These are phyloP conservation scores for Venustampulla echinocandica DNA, from an alignment of 495 filamentous ascomycete species.

Conservation along the genomic window DNA sequence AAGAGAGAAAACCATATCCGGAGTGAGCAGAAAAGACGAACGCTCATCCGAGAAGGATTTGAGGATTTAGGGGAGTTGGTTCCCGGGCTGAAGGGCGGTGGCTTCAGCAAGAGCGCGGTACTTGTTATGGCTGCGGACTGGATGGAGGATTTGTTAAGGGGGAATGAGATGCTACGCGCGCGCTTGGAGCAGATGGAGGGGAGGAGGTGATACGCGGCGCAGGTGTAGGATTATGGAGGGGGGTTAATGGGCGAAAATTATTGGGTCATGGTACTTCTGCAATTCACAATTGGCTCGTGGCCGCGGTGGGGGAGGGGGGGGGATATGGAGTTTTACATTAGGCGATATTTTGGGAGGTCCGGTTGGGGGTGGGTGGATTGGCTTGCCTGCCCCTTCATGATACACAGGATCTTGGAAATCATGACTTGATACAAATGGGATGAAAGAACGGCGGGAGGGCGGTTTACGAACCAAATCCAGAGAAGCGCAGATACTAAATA, in stretches of 20 bases:
- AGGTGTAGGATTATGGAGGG: no score
- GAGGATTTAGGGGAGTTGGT: slow-evolving; percentile 63
- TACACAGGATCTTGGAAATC: slow-evolving; percentile 12
- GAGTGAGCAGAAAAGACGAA: slow-evolving; percentile 80
- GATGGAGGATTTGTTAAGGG: slow-evolving; percentile 60
- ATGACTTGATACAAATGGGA: no score
- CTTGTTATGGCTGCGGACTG: slow-evolving; percentile 63
- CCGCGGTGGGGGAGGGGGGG: slow-evolving; percentile 1
- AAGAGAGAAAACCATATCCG: slow-evolving; percentile 83
- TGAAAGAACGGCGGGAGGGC: not conserved
- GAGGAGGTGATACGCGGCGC: slow-evolving; percentile 22
- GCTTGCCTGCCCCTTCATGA: slow-evolving; percentile 15
- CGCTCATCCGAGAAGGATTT: slow-evolving; percentile 69
- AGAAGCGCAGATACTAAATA: no score
- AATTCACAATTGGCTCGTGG: no score
- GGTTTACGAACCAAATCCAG: no score
- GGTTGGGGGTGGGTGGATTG: slow-evolving; percentile 4
- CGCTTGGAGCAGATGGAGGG: slow-evolving; percentile 38
- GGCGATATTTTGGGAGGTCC: slow-evolving; percentile 10
- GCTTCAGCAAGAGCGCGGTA: slow-evolving; percentile 73
- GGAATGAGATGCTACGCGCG: slow-evolving; percentile 47
- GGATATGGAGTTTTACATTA: slow-evolving; percentile 10
- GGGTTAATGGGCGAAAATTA: not conserved
- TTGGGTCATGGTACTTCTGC: no score
- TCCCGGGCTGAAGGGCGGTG: slow-evolving; percentile 57